Evolutionary conservation across 495 filamentous ascomycete genomes (phyloP).

Genomic region (Xylaria acuta): DNA sequence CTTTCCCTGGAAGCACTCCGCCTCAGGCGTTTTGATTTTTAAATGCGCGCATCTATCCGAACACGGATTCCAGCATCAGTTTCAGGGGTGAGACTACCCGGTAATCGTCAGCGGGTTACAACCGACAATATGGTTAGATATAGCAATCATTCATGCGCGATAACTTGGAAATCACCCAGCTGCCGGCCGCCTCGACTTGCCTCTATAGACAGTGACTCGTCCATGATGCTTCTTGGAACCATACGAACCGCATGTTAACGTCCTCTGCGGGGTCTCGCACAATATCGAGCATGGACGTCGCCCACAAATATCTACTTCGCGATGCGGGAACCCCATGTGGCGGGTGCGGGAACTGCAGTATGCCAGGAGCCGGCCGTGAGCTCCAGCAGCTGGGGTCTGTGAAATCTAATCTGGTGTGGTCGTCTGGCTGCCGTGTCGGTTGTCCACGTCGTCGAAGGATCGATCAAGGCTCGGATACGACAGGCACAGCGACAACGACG

Average conservation of each 20-base stretch:
- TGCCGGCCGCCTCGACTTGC: slow-evolving; percentile 28
- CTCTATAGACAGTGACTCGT: slow-evolving; percentile 10
- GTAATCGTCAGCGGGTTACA: slow-evolving; percentile 14
- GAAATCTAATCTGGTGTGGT: neutral
- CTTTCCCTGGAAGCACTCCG: neutral
- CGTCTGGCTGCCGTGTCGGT: neutral
- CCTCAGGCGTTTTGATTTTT: slow-evolving; percentile 7
- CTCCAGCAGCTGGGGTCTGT: slow-evolving; percentile 1
- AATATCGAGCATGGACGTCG: slow-evolving; percentile 6
- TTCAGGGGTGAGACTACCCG: slow-evolving; percentile 13
- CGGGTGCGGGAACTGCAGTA: slow-evolving; percentile 20
- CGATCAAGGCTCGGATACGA: slow-evolving; percentile 13
- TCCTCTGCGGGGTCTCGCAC: neutral
- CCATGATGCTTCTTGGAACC: slow-evolving; percentile 22
- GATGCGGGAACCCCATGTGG: slow-evolving; percentile 23
- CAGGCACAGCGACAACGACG: slow-evolving; percentile 2
- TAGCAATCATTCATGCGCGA: slow-evolving; percentile 14
- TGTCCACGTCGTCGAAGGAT: slow-evolving; percentile 20
- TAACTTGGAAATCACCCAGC: slow-evolving; percentile 1
- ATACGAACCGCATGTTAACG: slow-evolving; percentile 2
- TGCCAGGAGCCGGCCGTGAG: slow-evolving; percentile 20
- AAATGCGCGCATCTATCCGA: slow-evolving; percentile 21
- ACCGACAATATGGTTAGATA: slow-evolving; percentile 6
- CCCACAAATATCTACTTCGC: slow-evolving; percentile 15
- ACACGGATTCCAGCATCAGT: slow-evolving; percentile 21